Evolutionary conservation across 106 monocot genomes (phyloP).

Genomic region (Alisma plantagoaquatica): DNA sequence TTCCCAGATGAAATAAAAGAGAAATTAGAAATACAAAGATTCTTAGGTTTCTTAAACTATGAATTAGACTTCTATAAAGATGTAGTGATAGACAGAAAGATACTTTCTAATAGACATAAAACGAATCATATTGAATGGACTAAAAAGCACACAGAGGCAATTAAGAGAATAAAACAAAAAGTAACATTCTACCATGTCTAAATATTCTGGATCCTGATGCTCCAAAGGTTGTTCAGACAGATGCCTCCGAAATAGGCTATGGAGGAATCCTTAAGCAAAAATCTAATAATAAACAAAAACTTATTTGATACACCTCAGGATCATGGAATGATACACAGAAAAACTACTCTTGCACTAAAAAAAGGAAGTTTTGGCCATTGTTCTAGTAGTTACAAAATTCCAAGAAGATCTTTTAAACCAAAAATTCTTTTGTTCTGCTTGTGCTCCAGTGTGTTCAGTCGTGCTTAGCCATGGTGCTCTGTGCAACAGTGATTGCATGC

Average conservation of each 20-base stretch:
- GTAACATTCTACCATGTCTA: neutral
- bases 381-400: neutral
- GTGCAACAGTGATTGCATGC: too few species aligned
- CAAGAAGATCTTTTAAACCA: too few species aligned
- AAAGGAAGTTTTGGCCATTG: neutral
- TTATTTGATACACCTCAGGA: neutral
- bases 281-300: neutral
- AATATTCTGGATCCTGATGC: too few species aligned
- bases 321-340: neutral
- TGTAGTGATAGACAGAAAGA: too few species aligned
- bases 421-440: too few species aligned
- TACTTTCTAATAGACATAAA: neutral
- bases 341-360: neutral
- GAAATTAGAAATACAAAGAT: neutral
- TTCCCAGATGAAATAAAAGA: too few species aligned
- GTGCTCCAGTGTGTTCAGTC: too few species aligned
- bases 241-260: too few species aligned
- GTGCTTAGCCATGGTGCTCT: too few species aligned
- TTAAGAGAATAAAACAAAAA: too few species aligned
- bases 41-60: neutral
- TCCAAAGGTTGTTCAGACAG: too few species aligned
- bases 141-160: neutral
- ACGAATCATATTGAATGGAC: neutral
- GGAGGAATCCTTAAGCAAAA: neutral
- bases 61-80: neutral